A percentile compares a stretch with the other conserved stretches of the same genome.
phyloP scores from a whole-genome alignment of 2,329 filamentous ascomycete genomes.

The Rutstroemia sydowiana region DNA sequence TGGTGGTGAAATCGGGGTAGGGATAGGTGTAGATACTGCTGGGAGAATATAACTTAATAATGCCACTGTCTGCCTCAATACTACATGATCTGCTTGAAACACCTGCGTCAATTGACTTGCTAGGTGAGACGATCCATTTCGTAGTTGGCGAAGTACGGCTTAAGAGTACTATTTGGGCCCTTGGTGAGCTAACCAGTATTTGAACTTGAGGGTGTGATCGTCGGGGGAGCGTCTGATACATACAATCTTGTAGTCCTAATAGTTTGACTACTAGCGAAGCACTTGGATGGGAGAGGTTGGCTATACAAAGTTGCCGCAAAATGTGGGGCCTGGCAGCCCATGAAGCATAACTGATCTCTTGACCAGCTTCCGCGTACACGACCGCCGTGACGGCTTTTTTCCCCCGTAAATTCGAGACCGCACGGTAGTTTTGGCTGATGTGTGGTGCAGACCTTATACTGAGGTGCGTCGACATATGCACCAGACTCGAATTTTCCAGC shows the following conservation, averaged over 20 bases:
- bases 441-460: constrained; percentile 12
- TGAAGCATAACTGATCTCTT: not conserved
- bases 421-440: constrained; percentile 7
- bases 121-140: no score
- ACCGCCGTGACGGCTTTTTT: constrained; percentile 6
- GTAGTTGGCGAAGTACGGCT: no score
- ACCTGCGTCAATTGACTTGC: no score
- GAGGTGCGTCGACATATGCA: constrained; percentile 13
- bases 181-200: no score
- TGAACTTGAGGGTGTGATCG: no score
- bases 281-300: not conserved
- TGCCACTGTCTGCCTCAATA: no score
- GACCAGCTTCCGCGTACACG: not conserved
- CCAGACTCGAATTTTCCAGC: constrained; percentile 13
- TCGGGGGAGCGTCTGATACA: not conserved
- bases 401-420: constrained; percentile 9
- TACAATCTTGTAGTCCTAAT: not conserved
- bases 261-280: not conserved
- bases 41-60: no score
- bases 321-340: not conserved
- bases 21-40: no score
- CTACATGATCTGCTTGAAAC: no score
- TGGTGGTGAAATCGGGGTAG: no score
- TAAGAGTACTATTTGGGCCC: no score
- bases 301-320: not conserved